Base-by-base conservation (phyloP, 2,329 filamentous ascomycete genomes). In the Fusarium fracticaudum region DNA sequence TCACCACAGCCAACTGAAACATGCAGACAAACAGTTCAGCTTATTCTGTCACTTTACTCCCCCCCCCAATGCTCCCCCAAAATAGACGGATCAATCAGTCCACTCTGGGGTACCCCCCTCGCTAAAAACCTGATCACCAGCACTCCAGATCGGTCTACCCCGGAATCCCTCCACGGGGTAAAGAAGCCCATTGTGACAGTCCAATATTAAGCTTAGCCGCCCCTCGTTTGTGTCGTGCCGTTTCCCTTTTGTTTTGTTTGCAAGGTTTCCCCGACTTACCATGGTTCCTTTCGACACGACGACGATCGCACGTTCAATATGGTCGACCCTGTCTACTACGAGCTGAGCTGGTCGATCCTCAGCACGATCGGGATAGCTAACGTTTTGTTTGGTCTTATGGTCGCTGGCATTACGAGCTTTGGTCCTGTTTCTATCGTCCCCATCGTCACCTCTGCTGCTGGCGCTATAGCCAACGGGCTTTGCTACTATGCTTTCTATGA, bases 341-440 rank as follows among this genome's bases (percentile, higher is more conserved):
- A 86, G 76, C 77, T 82, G 64, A 83, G 83, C 77, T 86, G 84
- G 84, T 81, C 83, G 26, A 84, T 86, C 37, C 81, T 87, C 63
- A 86, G 83, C 76, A 84, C 82, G 53, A 82, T 86, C 68, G 84
- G 85, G 37, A 72, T 84, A n/a, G 76, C 80, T 26, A 84, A 84
- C 64, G 76, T 83, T 33, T 69, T 85, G 37, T 82, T 85, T 47
- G 82, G 84, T 5, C 63, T 82, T 31, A 76, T 84, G 63, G 79
- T 85, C 20, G 74, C 81, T 41, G 83, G 81, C 14, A 85, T 86
- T 65, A 84, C 83, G 13, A 78, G 77, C n/a, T 79, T 84, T 41
- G 82, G 83, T 1, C 80, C 80, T 8, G 80, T 85, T 33, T 77
- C 82, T 3, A 67, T 81, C 35, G 82, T 86, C n/a, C 84, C 84